Conservation (phyloP, 2,329 filamentous ascomycete genomes). For the Trichoderma harzianum region DNA sequence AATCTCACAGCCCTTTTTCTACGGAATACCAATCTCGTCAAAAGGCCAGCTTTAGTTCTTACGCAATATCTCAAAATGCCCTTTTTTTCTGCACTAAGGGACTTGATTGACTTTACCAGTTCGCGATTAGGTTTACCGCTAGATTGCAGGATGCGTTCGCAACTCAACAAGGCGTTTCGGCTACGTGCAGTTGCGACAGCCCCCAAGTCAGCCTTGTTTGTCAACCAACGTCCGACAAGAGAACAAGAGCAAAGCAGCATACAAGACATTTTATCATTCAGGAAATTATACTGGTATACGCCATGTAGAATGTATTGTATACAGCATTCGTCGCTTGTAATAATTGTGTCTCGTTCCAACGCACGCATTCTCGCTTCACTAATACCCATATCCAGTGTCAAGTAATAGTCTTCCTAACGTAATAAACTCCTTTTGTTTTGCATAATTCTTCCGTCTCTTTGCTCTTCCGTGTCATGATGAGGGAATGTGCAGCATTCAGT, state of each 20-base stretch:
- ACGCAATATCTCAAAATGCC: neutral
- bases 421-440: neutral
- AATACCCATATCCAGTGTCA: neutral
- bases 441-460: neutral
- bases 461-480: neutral
- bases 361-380: neutral
- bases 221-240: neutral
- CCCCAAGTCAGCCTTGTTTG: neutral
- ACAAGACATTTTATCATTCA: neutral
- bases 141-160: neutral
- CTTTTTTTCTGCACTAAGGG: neutral
- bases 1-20: conserved; percentile 3
- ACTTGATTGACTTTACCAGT: neutral
- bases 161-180: neutral
- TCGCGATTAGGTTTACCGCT: neutral
- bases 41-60: neutral
- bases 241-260: neutral
- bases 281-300: conserved; percentile 1
- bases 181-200: neutral
- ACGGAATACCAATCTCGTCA: neutral
- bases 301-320: conserved; percentile 3
- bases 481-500: neutral
- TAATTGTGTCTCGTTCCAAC: neutral
- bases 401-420: neutral
- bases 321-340: conserved; percentile 1